These are phyloP conservation scores for Fraxinus pennsylvanica DNA, from an alignment of 257 asterid genomes.

Conservation along the genomic window DNA sequence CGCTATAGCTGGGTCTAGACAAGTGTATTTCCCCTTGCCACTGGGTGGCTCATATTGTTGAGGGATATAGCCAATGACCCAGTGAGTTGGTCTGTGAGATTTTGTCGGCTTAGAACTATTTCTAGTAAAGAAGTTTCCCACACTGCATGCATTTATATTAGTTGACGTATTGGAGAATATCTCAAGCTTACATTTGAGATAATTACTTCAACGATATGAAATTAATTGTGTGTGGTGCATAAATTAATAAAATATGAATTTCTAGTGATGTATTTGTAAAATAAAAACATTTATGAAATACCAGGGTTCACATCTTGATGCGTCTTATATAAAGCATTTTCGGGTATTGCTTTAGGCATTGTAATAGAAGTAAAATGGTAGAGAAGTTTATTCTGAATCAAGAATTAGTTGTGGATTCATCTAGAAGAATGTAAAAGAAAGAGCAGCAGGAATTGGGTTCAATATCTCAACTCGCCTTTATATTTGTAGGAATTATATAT, in stretches of 20 bases:
- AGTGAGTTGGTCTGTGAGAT: background rate
- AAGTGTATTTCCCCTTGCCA: background rate
- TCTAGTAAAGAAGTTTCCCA: background rate
- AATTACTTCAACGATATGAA: constrained; percentile 2
- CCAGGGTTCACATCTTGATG: background rate
- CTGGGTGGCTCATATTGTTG: background rate
- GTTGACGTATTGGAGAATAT: constrained; percentile 10
- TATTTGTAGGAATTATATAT: no score
- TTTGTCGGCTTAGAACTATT: background rate
- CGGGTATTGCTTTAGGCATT: constrained; percentile 14
- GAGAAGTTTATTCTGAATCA: constrained; percentile 6
- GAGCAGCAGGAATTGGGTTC: no score
- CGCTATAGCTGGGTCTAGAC: background rate
- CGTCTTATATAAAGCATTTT: background rate
- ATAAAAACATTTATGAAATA: background rate
- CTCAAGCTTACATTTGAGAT: constrained; percentile 3
- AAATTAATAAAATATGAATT: constrained; percentile 1
- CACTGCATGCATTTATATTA: background rate
- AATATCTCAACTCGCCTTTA: no score
- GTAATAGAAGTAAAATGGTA: background rate
- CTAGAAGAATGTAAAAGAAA: background rate
- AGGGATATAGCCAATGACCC: constrained; percentile 1
- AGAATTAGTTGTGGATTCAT: constrained; percentile 17
- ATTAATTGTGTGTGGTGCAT: background rate
- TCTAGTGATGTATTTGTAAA: background rate